Evolutionary conservation across 108 stramenopile species (phyloP).

Genomic region (Schizochytrium sp.): DNA sequence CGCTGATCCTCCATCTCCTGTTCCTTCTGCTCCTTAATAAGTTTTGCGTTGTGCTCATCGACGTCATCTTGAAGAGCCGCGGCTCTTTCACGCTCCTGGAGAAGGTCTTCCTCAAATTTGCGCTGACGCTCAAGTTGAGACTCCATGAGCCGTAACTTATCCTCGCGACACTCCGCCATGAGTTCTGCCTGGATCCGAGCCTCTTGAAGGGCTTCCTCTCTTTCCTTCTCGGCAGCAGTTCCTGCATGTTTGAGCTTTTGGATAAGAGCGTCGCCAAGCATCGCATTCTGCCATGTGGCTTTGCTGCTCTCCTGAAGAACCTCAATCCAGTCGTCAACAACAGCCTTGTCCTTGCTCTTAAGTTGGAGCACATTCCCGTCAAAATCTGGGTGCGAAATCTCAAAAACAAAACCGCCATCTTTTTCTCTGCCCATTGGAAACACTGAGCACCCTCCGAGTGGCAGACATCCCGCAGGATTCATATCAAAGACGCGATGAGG

Average conservation of each 20-base stretch:
- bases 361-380: conserved; percentile 41
- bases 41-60: neutral
- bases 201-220: conserved; percentile 42
- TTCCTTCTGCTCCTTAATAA: conserved; percentile 27
- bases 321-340: conserved; percentile 58
- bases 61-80: neutral
- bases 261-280: conserved; percentile 53
- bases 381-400: conserved; percentile 57
- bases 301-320: conserved; percentile 52
- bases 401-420: conserved; percentile 36
- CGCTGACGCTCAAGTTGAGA: conserved; percentile 18
- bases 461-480: conserved; percentile 43
- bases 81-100: conserved; percentile 12
- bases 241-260: conserved; percentile 60
- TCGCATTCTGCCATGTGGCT: conserved; percentile 57
- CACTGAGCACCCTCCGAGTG: conserved; percentile 56
- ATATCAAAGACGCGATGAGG: conserved; percentile 25
- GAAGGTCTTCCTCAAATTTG: conserved; percentile 34
- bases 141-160: conserved; percentile 26
- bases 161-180: conserved; percentile 44
- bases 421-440: conserved; percentile 54
- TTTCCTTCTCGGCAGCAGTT: conserved; percentile 32
- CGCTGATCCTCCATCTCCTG: conserved; percentile 40
- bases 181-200: neutral
- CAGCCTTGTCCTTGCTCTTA: conserved; percentile 40